These are phyloP conservation scores for Microcera coccophila DNA, from an alignment of 2,329 filamentous ascomycete species.

Conservation along the genomic window DNA sequence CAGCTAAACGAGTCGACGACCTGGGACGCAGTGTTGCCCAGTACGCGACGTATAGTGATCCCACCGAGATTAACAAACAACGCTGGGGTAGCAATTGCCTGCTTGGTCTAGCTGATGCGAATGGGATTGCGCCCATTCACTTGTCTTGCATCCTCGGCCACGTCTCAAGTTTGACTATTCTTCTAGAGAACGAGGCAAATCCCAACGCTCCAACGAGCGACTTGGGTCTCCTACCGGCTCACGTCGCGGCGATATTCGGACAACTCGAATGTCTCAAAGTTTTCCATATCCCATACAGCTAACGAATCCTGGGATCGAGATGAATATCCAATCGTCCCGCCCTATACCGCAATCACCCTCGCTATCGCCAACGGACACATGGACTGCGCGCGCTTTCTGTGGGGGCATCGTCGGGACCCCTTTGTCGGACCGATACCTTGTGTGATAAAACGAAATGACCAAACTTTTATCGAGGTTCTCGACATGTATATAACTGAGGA, in stretches of 20 bases:
- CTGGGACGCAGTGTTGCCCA: neutral
- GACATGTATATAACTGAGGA: neutral
- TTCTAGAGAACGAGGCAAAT: slow-evolving; percentile 1
- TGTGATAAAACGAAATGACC: neutral
- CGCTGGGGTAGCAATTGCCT: too few relatives aligned
- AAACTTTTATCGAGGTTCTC: neutral
- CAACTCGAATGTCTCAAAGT: neutral
- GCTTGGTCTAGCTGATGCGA: slow-evolving; percentile 1
- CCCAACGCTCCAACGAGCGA: neutral
- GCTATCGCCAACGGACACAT: slow-evolving; percentile 3
- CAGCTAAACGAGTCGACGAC: neutral
- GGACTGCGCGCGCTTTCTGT: slow-evolving; percentile 1
- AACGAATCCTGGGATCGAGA: neutral
- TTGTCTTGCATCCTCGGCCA: slow-evolving; percentile 2
- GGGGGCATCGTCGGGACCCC: neutral
- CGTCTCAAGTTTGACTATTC: neutral
- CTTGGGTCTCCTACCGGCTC: neutral
- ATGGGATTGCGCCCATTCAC: slow-evolving; percentile 2
- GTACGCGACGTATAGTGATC: too few relatives aligned
- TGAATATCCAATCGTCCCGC: neutral
- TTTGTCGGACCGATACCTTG: neutral
- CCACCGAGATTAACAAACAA: too few relatives aligned
- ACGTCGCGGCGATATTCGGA: slow-evolving; percentile 1
- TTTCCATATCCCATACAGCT: too few relatives aligned
- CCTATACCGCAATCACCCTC: neutral